Conservation (phyloP, 345 rosid species). For the Heritiera fomes region DNA sequence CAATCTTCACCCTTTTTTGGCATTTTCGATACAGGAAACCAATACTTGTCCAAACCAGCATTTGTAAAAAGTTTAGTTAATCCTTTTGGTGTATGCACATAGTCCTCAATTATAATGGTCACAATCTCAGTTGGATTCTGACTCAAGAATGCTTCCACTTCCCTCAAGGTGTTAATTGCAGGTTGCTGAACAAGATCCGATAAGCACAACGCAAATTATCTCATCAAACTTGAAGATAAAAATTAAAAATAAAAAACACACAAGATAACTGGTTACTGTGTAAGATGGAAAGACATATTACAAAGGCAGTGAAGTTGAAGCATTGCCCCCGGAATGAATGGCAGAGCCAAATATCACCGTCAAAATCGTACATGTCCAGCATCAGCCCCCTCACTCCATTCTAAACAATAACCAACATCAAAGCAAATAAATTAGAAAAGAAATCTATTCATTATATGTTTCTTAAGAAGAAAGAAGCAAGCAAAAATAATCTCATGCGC, state of each 20-base stretch:
- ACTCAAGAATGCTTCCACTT: constrained; percentile 85
- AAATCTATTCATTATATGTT: neutral
- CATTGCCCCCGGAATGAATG: constrained; percentile 93
- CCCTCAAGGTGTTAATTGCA: constrained; percentile 74
- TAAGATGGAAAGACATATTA: constrained; percentile 38
- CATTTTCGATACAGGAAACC: constrained; percentile 92
- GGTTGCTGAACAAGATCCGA: constrained; percentile 66
- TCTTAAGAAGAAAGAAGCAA: neutral
- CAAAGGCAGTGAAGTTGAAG: constrained; percentile 96
- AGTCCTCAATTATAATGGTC: constrained; percentile 90
- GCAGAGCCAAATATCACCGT: constrained; percentile 90
- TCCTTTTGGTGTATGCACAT: constrained; percentile 89
- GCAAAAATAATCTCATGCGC: neutral
- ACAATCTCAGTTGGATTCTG: constrained; percentile 81
- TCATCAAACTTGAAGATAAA: neutral
- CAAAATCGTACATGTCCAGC: constrained; percentile 96
- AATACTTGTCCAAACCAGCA: constrained; percentile 82
- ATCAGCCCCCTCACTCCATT: constrained; percentile 97
- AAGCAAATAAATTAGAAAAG: neutral
- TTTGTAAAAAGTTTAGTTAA: constrained; percentile 60
- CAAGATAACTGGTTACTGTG: constrained; percentile 5
- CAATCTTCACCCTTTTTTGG: constrained; percentile 93
- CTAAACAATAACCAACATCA: constrained; percentile 43
- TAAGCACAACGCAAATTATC: neutral
- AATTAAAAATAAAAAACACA: neutral